phyloP scores from a whole-genome alignment of 164 flowering plant species.

The Akebia trifoliata region DNA sequence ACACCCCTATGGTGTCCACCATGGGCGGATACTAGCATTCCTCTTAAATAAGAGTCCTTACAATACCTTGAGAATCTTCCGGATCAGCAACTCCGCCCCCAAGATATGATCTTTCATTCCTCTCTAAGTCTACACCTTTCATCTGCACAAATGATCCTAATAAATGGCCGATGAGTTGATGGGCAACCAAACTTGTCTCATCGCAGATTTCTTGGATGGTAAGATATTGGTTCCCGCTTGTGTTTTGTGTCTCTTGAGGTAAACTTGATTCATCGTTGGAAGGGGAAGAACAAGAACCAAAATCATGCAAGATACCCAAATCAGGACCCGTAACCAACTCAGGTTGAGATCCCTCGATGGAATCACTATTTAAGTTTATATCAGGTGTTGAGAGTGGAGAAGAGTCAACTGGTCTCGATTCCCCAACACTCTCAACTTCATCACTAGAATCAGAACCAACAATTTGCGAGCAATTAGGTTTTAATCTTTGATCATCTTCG shows the following conservation, averaged over 20 bases:
- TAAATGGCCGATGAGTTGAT: constrained; percentile 48
- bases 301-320: constrained; percentile 7
- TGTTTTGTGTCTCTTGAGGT: constrained; percentile 10
- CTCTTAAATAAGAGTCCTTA: not conserved
- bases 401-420: constrained; percentile 20
- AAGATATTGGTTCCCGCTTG: constrained; percentile 41
- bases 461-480: not conserved
- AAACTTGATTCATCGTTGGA: constrained; percentile 11
- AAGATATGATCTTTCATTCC: constrained; percentile 38
- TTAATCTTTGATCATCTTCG: constrained; percentile 20
- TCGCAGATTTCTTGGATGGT: constrained; percentile 65
- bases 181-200: constrained; percentile 57
- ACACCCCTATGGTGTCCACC: too few species aligned
- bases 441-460: constrained; percentile 14
- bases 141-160: constrained; percentile 37
- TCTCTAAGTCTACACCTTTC: constrained; percentile 32
- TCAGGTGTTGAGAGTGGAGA: constrained; percentile 8
- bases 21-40: not conserved
- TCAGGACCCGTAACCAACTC: not conserved
- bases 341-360: constrained; percentile 10
- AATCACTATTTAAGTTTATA: constrained; percentile 4
- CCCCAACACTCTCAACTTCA: constrained; percentile 41
- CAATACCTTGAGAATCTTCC: constrained; percentile 24
- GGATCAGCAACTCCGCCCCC: constrained; percentile 22
- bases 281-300: constrained; percentile 3